phyloP scores from a whole-genome alignment of 805 yeast species.

The Grigorovia humatica region DNA sequence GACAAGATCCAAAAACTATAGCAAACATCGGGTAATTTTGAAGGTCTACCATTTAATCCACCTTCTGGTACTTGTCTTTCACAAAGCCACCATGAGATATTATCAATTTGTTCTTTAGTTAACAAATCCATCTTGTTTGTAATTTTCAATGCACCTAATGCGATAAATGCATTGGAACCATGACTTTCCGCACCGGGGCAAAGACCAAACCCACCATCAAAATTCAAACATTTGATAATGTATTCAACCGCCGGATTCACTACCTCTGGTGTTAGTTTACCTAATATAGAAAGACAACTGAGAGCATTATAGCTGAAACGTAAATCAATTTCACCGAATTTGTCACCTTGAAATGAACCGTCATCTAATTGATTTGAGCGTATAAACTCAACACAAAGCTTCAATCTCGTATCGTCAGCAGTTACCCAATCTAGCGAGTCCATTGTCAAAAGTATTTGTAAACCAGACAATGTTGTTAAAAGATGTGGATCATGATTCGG shows the following conservation, averaged over 20 bases:
- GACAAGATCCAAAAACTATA: slow-evolving; percentile 97
- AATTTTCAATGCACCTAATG: slow-evolving; percentile 72
- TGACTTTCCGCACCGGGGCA: slow-evolving; percentile 94
- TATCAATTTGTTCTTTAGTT: slow-evolving; percentile 30
- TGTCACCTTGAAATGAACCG: slow-evolving; percentile 85
- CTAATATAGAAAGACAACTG: slow-evolving; percentile 62
- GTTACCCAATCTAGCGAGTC: slow-evolving; percentile 42
- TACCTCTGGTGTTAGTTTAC: slow-evolving; percentile 43
- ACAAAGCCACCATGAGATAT: slow-evolving; percentile 75
- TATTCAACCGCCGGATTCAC: slow-evolving; percentile 57
- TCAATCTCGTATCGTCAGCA: slow-evolving; percentile 19
- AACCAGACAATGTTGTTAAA: slow-evolving; percentile 72
- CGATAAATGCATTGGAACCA: slow-evolving; percentile 83
- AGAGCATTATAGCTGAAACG: slow-evolving; percentile 80
- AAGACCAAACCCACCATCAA: slow-evolving; percentile 93
- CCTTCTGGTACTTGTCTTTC: slow-evolving; percentile 82
- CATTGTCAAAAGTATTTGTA: slow-evolving; percentile 67
- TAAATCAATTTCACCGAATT: slow-evolving; percentile 87
- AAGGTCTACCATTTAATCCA: slow-evolving; percentile 94
- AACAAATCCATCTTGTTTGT: slow-evolving; percentile 44
- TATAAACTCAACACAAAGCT: slow-evolving; percentile 31
- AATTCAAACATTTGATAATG: slow-evolving; percentile 65
- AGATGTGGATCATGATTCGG: slow-evolving; percentile 87
- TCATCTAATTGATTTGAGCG: slow-evolving; percentile 28
- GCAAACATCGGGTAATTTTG: slow-evolving; percentile 93